phyloP scores from a whole-genome alignment of 148 eudicot species.

The Polygonum maritimum region DNA sequence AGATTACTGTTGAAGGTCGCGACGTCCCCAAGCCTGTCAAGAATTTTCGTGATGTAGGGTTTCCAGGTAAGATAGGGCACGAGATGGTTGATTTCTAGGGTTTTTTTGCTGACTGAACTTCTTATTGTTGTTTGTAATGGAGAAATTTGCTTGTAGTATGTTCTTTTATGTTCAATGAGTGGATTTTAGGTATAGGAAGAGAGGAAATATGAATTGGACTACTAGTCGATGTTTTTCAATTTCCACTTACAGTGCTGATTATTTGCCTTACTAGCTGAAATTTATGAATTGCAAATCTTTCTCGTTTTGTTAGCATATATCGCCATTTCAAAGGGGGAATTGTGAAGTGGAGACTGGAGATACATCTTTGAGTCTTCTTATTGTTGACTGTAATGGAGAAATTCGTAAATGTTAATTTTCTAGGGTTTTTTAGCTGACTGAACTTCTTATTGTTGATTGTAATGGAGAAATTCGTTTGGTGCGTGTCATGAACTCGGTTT shows the following conservation, averaged over 20 bases:
- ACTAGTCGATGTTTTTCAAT: background rate
- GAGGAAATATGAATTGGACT: background rate
- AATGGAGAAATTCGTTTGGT: background rate
- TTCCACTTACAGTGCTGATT: slow-evolving; percentile 25
- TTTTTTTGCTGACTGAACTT: background rate
- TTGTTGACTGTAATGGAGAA: background rate
- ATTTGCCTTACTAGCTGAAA: background rate
- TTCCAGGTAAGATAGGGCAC: slow-evolving; percentile 47
- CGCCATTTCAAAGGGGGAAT: background rate
- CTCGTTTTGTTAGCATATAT: background rate
- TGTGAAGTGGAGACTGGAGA: background rate
- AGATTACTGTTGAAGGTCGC: slow-evolving; percentile 84
- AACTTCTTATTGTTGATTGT: background rate
- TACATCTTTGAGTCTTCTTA: background rate
- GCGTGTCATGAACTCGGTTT: background rate
- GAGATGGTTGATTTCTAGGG: background rate
- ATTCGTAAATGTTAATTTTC: too few relatives aligned
- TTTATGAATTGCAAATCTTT: background rate
- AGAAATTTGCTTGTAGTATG: background rate
- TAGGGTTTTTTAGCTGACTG: background rate
- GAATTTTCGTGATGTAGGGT: slow-evolving; percentile 61
- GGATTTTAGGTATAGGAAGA: background rate
- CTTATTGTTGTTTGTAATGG: too few relatives aligned
- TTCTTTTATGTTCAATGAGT: background rate
- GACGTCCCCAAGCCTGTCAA: slow-evolving; percentile 88